Evolutionary conservation across 208 protist species (phyloP), one percentile per base, ranked within the genome.

Genomic region (Trypanosoma rangeli): DNA sequence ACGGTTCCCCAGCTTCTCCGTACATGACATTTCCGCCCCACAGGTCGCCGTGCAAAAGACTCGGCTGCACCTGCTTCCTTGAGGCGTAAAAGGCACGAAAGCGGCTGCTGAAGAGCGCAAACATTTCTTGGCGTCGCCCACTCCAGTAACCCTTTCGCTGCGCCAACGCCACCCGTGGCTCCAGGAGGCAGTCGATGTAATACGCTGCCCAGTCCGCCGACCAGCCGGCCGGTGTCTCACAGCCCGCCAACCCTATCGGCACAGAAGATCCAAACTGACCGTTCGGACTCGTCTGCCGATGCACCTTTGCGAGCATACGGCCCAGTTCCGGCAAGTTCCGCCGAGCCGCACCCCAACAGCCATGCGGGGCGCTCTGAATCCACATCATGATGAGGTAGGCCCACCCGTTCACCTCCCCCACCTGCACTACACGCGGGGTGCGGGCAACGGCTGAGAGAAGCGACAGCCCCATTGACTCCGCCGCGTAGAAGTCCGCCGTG

Each of bases 11-110:
- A 0, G 9, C 5, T n/a, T 12, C 39, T 55, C 64, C 76, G 53
- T 68, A 70, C 57, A 76, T 35, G 12, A 64, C 48, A 39, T 72
- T 72, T 22, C 77, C 61, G n/a, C 58, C 56, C 80, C 73, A 80
- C 29, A 73, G 53, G 31, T 80, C 74, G 7, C 64, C 68, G 57
- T 79, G 73, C 12, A 82, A 31, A 28, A 80, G 64, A 54, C 69
- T 73, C 22, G 68, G 24, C n/a, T 53, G 18, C 15, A 49, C 54
- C 1, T 52, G 20, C 12, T 26, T 61, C 0, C 20, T 58, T 37
- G 15, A 26, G 2, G 24, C 65, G 28, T 63, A 75, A 59, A 69
- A 70, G 9, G 35, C 50, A 8, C 50, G 29, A 26, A 82, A 68
- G 9, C 68, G 77, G 35, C 65, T 59, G n/a, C 64, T 20, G 37